These are phyloP conservation scores for Phialophora chinensis DNA, from an alignment of 2,329 filamentous ascomycete species.

Conservation along the genomic window DNA sequence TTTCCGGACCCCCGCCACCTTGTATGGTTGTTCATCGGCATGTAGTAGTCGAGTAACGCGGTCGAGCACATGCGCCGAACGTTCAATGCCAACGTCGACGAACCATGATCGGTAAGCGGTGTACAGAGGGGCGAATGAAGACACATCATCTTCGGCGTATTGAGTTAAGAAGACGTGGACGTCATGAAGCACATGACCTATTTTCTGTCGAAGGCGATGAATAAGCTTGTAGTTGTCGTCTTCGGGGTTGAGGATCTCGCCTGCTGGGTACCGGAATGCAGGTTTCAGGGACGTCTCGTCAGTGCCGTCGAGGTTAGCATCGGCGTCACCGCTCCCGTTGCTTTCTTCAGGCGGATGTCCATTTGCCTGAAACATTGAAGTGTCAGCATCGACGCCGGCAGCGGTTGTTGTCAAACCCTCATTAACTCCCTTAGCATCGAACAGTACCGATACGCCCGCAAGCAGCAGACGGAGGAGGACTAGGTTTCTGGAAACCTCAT, in stretches of 20 bases:
- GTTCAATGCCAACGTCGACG: constrained; percentile 93
- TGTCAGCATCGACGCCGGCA: constrained; percentile 44
- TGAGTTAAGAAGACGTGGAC: constrained; percentile 83
- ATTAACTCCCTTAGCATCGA: constrained; percentile 77
- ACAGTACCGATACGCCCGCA: constrained; percentile 86
- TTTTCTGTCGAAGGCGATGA: constrained; percentile 78
- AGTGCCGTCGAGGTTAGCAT: constrained; percentile 61
- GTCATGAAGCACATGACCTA: constrained; percentile 79
- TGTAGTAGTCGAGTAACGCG: constrained; percentile 82
- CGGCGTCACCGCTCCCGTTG: constrained; percentile 49
- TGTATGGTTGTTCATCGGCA: constrained; percentile 88
- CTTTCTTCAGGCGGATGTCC: constrained; percentile 40
- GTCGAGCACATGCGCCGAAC: constrained; percentile 91
- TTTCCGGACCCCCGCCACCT: constrained; percentile 89
- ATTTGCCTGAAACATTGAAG: constrained; percentile 54
- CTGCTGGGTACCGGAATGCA: constrained; percentile 85
- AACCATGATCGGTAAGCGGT: constrained; percentile 95
- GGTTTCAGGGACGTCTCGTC: constrained; percentile 71
- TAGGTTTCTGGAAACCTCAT: constrained; percentile 89
- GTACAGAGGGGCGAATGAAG: constrained; percentile 91
- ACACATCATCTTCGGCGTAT: constrained; percentile 92
- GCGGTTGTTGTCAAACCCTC: constrained; percentile 55
- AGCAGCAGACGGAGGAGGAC: constrained; percentile 87
- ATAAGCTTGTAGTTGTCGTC: constrained; percentile 74
- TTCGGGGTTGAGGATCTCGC: constrained; percentile 74